Base-by-base conservation (phyloP, 2,329 filamentous ascomycete species). In the Pseudonectria foliicola region DNA sequence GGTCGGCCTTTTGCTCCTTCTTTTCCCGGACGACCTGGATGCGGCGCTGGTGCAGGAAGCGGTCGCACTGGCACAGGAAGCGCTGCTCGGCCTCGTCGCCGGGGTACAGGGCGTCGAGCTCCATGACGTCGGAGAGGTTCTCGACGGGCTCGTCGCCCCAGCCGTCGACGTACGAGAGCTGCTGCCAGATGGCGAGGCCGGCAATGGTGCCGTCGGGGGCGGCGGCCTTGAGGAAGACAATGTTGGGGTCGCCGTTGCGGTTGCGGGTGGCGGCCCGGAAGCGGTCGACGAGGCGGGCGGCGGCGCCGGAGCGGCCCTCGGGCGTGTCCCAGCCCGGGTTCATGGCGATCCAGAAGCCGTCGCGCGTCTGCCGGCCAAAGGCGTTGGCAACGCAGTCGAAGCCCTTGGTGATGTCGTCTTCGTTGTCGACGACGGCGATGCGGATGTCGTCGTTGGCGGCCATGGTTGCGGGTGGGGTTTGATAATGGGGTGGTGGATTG, bases 301-400 rank as follows among this genome's bases (percentile, higher is more conserved):
- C 59, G 16, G 59, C 62, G 2, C 46, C 46, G 0, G 47, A 47
- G 16, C 51, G 57, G 10, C 73, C 73, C 11, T 61, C 54, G 5
- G 65, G 56, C 0, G 67, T 73, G 25, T 76, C 64, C 73, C 73
- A 78, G 13, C 61, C 67, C 0, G 73, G 73, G 38, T 73, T 73
- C 55, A 70, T 60, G 39, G 58, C 55, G 1, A 57, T 60, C 68
- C 70, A 78, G 33, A 77, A 53, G 6, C 57, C 61, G 48, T 79
- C 75, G 18, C 55, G 53, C 10, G 59, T 59, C 46, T 78, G 74
- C 12, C 49, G 49, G 15, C 71, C 74, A 40, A 78, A 78, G 6
- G 60, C 49, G 5, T 51, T 46, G 36, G 43, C 39, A 6, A 42
- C 40, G 35, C 48, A 50, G 12, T 49, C 39, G 41, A 56, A 57